Base-by-base conservation (phyloP, 1,139 yeast species). In the Pichia norvegensis region DNA sequence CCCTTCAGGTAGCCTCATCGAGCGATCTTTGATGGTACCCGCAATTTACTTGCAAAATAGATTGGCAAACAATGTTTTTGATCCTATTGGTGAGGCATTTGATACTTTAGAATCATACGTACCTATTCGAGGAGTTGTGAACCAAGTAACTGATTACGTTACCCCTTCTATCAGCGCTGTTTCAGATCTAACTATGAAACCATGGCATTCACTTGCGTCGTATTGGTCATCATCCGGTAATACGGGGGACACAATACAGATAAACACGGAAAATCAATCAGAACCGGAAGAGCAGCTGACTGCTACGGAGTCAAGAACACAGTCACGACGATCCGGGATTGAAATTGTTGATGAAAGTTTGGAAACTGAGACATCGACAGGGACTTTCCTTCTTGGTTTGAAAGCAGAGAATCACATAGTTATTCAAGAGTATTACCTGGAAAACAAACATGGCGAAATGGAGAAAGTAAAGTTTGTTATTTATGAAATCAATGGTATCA, bases 401-500 rank as follows among this genome's bases (percentile, higher is more conserved):
- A 52, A 56, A 1, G 50, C 46, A 4, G 54, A 53, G 17, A 55
- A 50, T 2, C 13, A 48, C 2, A 52, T 58, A 4, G 23, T 49
- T 4, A 36, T 49, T 7, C 55, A 56, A 29, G 48, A 49, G 16
- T 38, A 52, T 8, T 40, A 43, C 37, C 22, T 58, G 33, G 4
- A 31, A 16, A 31, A 16, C 8, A 6, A 4, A 3, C 4, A n/a
- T 17, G 20, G 20, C 8, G 14, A 16, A 1, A 3, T 16, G 4
- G 20, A 31, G 7, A 31, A 31, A 1, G 35, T 31, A 11, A 31
- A 31, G 11, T 31, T 55, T 11, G 47, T 61, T 4, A 44, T 61
- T 2, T 61, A 62, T 40, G 65, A 61, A 49, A 48, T 55, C 4
- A 57, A 57, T 43, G 64, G 64, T 13, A 54, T 58, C 11, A 33